phyloP scores from a whole-genome alignment of 495 filamentous ascomycete genomes.

The Penicillium egyptiacum region DNA sequence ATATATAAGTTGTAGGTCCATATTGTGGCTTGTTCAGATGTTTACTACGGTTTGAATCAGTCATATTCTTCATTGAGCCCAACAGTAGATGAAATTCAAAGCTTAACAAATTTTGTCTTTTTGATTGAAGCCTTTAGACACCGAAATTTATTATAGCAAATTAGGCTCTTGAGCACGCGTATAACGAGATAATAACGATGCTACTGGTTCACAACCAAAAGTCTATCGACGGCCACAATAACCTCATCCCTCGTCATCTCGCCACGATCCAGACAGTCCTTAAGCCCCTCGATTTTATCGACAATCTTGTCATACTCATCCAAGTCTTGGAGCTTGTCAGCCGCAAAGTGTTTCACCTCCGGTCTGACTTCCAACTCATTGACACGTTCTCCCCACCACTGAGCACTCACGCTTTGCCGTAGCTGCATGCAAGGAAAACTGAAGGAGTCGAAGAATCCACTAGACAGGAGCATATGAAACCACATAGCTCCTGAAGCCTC shows the following conservation, averaged over 20 bases:
- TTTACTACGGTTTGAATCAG: no score
- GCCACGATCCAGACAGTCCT: constrained; percentile 3
- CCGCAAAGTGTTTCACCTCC: constrained; percentile 8
- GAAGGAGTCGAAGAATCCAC: constrained; percentile 19
- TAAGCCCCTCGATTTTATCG: constrained; percentile 5
- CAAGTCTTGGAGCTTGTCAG: constrained; percentile 6
- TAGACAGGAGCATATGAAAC: constrained; percentile 25
- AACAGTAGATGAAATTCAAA: no score
- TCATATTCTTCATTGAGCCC: no score
- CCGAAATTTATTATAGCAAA: no score
- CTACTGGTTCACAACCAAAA: not conserved
- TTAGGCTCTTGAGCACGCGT: not conserved
- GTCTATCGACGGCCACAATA: constrained; percentile 14
- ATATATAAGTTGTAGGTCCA: no score
- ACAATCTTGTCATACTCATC: constrained; percentile 6
- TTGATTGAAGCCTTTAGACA: no score
- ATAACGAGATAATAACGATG: not conserved
- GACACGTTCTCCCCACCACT: constrained; percentile 17
- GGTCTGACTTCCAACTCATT: constrained; percentile 10
- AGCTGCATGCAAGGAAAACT: constrained; percentile 21
- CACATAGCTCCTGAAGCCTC: no score
- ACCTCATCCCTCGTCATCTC: constrained; percentile 15
- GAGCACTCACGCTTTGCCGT: constrained; percentile 17
- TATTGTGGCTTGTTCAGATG: no score
- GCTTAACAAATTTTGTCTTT: no score